Conservation (phyloP, 2,329 filamentous ascomycete species). For the Colletotrichum tropicicola region DNA sequence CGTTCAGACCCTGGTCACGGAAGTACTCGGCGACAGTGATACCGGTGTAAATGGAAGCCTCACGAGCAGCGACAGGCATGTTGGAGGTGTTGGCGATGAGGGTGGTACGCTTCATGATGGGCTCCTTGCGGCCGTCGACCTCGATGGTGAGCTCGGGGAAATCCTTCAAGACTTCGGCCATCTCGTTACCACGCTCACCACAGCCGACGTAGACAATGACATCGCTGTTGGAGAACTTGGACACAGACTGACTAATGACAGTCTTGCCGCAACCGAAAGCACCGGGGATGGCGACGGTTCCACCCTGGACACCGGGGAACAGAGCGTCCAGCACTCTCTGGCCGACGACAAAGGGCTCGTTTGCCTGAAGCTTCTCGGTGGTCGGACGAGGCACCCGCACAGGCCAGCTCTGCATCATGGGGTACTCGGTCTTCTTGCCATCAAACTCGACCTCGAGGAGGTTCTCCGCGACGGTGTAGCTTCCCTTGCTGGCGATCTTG, state of each 20-base stretch:
- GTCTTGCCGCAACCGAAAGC: conserved; percentile 99
- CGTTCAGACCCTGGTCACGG: conserved; percentile 94
- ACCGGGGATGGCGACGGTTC: conserved; percentile 96
- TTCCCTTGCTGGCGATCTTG: conserved; percentile 86
- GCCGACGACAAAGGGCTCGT: conserved; percentile 93
- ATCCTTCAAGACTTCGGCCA: conserved; percentile 99
- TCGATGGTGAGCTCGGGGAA: conserved; percentile 98
- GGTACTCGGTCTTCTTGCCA: conserved; percentile 91
- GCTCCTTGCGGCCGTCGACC: conserved; percentile 92
- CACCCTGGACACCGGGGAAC: conserved; percentile 95
- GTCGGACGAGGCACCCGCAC: conserved; percentile 94
- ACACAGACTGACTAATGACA: conserved; percentile 97
- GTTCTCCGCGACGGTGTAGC: conserved; percentile 93
- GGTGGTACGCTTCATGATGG: conserved; percentile 99
- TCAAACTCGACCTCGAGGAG: conserved; percentile 97
- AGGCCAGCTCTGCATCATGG: conserved; percentile 99
- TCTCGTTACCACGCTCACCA: conserved; percentile 97
- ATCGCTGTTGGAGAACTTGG: conserved; percentile 99
- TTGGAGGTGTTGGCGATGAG: conserved; percentile 99
- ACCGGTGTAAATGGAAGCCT: conserved; percentile 97
- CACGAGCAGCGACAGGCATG: conserved; percentile 98
- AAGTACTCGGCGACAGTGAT: conserved; percentile 98
- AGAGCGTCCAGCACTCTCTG: conserved; percentile 96
- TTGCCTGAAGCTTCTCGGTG: conserved; percentile 89
- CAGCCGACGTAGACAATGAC: conserved; percentile 96